Conservation (phyloP, 805 yeast species). For the Kluyveromyces nonfermentans region DNA sequence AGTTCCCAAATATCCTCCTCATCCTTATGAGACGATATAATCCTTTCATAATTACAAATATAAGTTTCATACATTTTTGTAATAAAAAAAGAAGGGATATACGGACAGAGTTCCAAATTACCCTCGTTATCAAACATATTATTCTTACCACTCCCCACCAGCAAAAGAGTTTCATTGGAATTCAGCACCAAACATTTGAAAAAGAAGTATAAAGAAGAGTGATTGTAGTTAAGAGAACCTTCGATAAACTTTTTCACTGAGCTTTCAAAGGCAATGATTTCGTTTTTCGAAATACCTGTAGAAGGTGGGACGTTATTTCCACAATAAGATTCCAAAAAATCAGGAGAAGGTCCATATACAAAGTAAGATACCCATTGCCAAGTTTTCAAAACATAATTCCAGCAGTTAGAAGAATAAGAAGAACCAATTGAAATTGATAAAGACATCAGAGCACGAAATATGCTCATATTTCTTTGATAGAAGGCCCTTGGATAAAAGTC, state of each 20-base stretch:
- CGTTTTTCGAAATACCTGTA: constrained; percentile 36
- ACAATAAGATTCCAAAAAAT: constrained; percentile 26
- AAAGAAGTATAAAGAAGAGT: constrained; percentile 40
- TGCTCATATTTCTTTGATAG: constrained; percentile 59
- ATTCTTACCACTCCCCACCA: constrained; percentile 1
- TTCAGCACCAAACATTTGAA: constrained; percentile 38
- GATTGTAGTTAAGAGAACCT: constrained; percentile 47
- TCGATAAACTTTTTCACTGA: constrained; percentile 56
- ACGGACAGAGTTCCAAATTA: constrained; percentile 34
- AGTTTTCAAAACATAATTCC: constrained; percentile 55
- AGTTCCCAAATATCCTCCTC: constrained; percentile 39
- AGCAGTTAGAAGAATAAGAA: constrained; percentile 45
- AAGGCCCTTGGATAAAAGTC: constrained; percentile 35
- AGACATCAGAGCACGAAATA: constrained; percentile 70
- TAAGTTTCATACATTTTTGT: constrained; percentile 44
- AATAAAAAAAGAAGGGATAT: constrained; percentile 47
- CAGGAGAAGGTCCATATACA: constrained; percentile 49
- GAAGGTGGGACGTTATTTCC: constrained; percentile 35
- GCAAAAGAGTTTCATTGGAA: constrained; percentile 24
- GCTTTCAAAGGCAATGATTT: constrained; percentile 41
- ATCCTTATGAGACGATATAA: constrained; percentile 7
- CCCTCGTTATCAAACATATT: constrained; percentile 16
- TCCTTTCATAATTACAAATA: constrained; percentile 5
- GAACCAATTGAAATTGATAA: constrained; percentile 79
- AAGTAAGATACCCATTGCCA: constrained; percentile 74